These are phyloP conservation scores for Xylaria polymorpha DNA, from an alignment of 2,329 filamentous ascomycete species.

Conservation along the genomic window DNA sequence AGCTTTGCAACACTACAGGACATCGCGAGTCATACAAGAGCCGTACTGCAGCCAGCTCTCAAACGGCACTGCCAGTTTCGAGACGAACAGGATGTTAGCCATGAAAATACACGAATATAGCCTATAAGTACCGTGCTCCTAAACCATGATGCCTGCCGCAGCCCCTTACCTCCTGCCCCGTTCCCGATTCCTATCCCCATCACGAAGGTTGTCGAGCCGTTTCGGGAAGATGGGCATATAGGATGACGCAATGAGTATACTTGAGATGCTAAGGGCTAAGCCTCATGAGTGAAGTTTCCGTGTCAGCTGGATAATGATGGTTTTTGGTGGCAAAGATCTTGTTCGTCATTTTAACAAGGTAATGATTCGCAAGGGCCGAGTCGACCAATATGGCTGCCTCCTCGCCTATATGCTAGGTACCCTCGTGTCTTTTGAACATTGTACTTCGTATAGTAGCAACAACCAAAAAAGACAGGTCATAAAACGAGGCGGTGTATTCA, in stretches of 20 bases:
- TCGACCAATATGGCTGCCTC: neutral
- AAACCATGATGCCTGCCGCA: constrained; percentile 15
- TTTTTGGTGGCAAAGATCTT: neutral
- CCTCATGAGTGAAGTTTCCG: neutral
- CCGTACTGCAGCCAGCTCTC: neutral
- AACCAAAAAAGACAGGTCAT: neutral
- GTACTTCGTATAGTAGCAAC: constrained; percentile 38
- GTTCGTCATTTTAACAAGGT: neutral
- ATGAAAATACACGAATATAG: constrained; percentile 11
- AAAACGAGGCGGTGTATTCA: constrained; percentile 16
- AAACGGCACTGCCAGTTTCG: neutral
- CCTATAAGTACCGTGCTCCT: constrained; percentile 9
- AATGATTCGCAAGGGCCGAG: constrained; percentile 15
- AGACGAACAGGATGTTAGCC: neutral
- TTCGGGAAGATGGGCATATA: constrained; percentile 2
- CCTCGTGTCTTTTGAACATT: neutral
- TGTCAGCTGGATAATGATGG: constrained; percentile 18
- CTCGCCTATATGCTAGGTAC: neutral
- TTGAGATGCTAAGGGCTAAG: constrained; percentile 13
- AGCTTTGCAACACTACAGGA: constrained; percentile 1
- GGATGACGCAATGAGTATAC: constrained; percentile 31
- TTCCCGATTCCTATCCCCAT: neutral
- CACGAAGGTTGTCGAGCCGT: constrained; percentile 11
- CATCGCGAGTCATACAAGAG: constrained; percentile 4
- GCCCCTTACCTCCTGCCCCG: constrained; percentile 16